phyloP scores from a whole-genome alignment of 2,329 filamentous ascomycete genomes.

The Ceratocystis variospora region DNA sequence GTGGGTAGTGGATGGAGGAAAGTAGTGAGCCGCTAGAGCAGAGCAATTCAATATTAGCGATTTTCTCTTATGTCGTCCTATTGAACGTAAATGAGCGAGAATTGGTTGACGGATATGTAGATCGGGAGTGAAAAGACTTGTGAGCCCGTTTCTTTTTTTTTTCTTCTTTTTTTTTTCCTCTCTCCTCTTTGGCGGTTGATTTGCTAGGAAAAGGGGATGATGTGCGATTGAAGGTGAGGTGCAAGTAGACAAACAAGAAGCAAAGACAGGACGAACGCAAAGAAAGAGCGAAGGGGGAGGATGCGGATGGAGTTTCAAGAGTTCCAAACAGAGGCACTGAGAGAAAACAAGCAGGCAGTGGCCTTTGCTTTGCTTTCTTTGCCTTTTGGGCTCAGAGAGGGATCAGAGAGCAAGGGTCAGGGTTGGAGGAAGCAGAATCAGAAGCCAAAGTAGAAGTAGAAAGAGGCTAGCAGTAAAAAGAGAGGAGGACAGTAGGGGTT shows the following conservation, averaged over 20 bases:
- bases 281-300: slow-evolving; percentile 8
- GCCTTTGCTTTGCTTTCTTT: too few relatives aligned
- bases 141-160: background rate
- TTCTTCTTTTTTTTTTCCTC: background rate
- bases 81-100: background rate
- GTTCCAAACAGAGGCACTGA: slow-evolving; percentile 1
- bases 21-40: slow-evolving; percentile 21
- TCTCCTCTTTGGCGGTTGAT: background rate
- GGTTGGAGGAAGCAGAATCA: slow-evolving; percentile 1
- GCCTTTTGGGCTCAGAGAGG: background rate
- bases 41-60: slow-evolving; percentile 21
- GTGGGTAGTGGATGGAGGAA: slow-evolving; percentile 25
- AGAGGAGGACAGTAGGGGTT: background rate
- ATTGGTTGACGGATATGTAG: background rate
- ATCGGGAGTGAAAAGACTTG: too few relatives aligned
- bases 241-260: background rate
- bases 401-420: background rate
- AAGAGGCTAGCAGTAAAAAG: background rate
- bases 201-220: slow-evolving; percentile 9
- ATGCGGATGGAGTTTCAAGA: background rate
- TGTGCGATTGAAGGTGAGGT: slow-evolving; percentile 5
- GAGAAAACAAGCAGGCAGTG: background rate
- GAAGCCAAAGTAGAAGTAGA: background rate
- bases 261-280: slow-evolving; percentile 5
- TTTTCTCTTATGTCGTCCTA: background rate